Percentiles rank a stretch among this genome's conserved stretches.
phyloP scores from a whole-genome alignment of 768 basidiomycete genomes.

The Cytidiella melzeri region DNA sequence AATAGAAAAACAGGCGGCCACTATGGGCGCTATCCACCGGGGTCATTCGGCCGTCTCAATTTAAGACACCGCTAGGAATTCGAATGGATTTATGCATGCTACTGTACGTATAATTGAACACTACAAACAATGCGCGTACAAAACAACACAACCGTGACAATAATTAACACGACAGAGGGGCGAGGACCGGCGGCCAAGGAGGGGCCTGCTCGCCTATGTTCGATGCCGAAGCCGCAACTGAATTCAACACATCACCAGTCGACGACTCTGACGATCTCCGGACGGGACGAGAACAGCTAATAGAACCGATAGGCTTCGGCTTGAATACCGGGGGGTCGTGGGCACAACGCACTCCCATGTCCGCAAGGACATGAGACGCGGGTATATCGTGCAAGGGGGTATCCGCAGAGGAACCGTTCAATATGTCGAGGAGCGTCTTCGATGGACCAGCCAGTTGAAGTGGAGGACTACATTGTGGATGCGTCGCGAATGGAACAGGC shows the following conservation, averaged over 20 bases:
- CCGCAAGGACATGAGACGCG: background rate
- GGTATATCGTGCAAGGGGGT: background rate
- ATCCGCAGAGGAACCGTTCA: conserved; percentile 1
- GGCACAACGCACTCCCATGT: background rate
- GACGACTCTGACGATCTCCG: background rate
- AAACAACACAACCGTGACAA: background rate
- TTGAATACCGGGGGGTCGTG: conserved; percentile 7
- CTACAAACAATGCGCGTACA: background rate
- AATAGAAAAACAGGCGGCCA: background rate
- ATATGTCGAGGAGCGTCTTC: background rate
- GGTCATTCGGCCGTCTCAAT: background rate
- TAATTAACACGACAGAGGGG: background rate
- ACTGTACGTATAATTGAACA: background rate
- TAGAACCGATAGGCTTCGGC: conserved; percentile 6
- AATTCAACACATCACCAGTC: background rate
- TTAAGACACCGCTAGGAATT: too few relatives aligned
- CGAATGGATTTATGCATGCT: too few relatives aligned
- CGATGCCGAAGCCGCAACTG: background rate
- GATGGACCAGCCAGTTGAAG: background rate
- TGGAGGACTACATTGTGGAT: background rate
- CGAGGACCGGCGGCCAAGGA: conserved; percentile 10
- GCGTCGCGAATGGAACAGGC: background rate
- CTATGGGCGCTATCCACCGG: background rate
- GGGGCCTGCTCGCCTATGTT: background rate
- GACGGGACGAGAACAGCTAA: background rate